Evolutionary conservation across 208 protist genomes (phyloP), one percentile per base, ranked within the genome.

Genomic region (Kentomonas sorsogonicus): DNA sequence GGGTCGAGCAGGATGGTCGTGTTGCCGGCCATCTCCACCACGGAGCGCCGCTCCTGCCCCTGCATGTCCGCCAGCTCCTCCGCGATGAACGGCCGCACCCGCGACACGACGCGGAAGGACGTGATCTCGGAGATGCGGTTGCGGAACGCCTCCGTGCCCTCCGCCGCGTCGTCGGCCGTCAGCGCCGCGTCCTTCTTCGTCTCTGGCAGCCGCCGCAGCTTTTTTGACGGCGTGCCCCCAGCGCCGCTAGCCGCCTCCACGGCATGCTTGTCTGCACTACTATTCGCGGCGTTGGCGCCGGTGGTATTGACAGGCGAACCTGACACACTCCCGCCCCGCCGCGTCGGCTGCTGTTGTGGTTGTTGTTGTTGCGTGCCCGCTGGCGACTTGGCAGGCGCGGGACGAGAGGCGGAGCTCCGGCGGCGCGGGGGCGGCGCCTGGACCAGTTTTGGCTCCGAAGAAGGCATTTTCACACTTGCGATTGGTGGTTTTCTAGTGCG

Each of bases 61-160:
- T 86, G 68, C 82, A 93, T 93, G 62, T 91, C 83, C 13, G 78
- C 83, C 44, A 95, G 73, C 68, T 95, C 89, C 63, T 93, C 83
- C 31, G 53, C 48, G 57, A 95, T 95, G 53, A 95, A 95, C 4
- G 89, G 89, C 0, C 89, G 82, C 26, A 95, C 83, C 23, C 89
- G 84, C 23, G 85, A 66, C 50, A 86, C 81, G 9, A 95, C 89
- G 47, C 77, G 75, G 67, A 95, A 95, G 0, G 79, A 80, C 6
- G 86, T 93, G 60, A 95, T 95, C 67, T 92, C 83, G 4, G 85
- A 84, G 53, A 80, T 71, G 43, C 87, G 80, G 52, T 79, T 78
- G 53, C 79, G 74, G 60, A 94, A 94, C 6, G 72, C 87, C 5
- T 74, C 79, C 6, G 79, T 90, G 22, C 66, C 71, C 59, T 88